A percentile compares a stretch with the other conserved stretches of the same genome.
Evolutionary conservation across 2,329 filamentous ascomycete genomes (phyloP).

Genomic region (Aspergillus uvarum): DNA sequence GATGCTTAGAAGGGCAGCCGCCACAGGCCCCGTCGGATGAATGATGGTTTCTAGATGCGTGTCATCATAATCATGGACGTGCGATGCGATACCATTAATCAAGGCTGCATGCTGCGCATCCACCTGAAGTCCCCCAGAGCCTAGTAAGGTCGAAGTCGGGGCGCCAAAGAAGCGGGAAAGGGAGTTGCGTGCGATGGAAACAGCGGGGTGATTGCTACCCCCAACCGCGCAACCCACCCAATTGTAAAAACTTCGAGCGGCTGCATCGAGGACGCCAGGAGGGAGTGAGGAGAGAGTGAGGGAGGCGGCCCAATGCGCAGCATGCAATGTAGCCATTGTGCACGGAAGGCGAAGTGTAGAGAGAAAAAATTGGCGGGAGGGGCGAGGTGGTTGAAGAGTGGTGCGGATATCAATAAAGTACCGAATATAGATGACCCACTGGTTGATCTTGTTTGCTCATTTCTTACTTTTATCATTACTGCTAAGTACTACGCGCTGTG

Average conservation of each 20-base stretch:
- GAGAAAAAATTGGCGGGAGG: not conserved
- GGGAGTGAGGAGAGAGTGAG: constrained; percentile 47
- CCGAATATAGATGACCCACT: not conserved
- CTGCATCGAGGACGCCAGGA: constrained; percentile 43
- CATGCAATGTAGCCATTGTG: constrained; percentile 1
- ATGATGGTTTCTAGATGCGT: constrained; percentile 58
- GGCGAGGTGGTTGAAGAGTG: not conserved
- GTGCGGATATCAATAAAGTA: not conserved
- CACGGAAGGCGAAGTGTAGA: not conserved
- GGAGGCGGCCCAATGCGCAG: constrained; percentile 48
- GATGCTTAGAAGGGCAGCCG: constrained; percentile 47
- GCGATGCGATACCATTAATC: constrained; percentile 56
- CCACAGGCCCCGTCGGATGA: constrained; percentile 55
- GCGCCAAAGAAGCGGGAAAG: constrained; percentile 41
- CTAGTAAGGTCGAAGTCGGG: constrained; percentile 40
- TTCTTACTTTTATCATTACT: not conserved
- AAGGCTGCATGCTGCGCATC: constrained; percentile 54
- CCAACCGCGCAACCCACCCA: constrained; percentile 56
- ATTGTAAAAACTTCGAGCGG: constrained; percentile 54
- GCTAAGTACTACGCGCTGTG: not conserved
- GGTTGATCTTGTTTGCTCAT: not conserved
- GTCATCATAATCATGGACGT: constrained; percentile 59
- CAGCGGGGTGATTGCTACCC: constrained; percentile 50
- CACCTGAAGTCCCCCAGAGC: constrained; percentile 22
- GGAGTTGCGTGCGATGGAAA: constrained; percentile 38